Base-by-base conservation (phyloP, 2,329 filamentous ascomycete species). In the Xylaria polymorpha region DNA sequence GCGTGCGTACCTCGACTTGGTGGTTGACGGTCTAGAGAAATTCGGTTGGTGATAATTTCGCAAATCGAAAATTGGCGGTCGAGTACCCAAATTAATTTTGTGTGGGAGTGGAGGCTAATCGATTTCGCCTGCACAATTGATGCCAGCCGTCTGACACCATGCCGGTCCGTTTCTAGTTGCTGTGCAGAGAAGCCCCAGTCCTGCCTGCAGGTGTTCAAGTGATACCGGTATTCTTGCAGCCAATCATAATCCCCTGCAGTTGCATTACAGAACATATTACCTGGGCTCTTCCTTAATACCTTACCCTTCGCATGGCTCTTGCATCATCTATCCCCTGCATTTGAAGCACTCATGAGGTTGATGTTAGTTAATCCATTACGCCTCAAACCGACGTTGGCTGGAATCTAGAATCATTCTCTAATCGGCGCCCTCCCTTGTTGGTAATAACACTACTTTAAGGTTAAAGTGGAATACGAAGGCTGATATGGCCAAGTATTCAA, bases 51-150 rank as follows among this genome's bases (percentile, higher is more conserved):
- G 65, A 68, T 71, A 53, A 43, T 59, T 66, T 71, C 43, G 46
- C 64, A 60, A 67, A 58, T 68, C 59, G 58, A 71, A 67, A 73
- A 71, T 70, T 71, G 65, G 68, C 72, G 50, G 64, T 58, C 51
- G 72, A 70, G 61, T 25, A 68, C 69, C 60, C 67, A 73, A 75
- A 76, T 77, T 76, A 75, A 64, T 76, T 77, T 77, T 75, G 73
- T 76, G 75, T 77, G 75, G 74, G 74, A 72, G 75, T 72, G 48
- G 70, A 77, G 75, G 75, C 72, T 77, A 76, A 73, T 72, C 72
- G 73, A 74, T 59, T 22, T 72, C 68, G 63, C 48, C 57, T 67
- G 62, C 37, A 25, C 65, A 18, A n/a, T 2, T 55, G 22, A 1
- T 18, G 58, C 1, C 67, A 66, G 70, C 61, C 61, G 70, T 25